These are phyloP conservation scores for Eucalyptus marginata DNA, from an alignment of 345 rosid genomes.

Conservation along the genomic window DNA sequence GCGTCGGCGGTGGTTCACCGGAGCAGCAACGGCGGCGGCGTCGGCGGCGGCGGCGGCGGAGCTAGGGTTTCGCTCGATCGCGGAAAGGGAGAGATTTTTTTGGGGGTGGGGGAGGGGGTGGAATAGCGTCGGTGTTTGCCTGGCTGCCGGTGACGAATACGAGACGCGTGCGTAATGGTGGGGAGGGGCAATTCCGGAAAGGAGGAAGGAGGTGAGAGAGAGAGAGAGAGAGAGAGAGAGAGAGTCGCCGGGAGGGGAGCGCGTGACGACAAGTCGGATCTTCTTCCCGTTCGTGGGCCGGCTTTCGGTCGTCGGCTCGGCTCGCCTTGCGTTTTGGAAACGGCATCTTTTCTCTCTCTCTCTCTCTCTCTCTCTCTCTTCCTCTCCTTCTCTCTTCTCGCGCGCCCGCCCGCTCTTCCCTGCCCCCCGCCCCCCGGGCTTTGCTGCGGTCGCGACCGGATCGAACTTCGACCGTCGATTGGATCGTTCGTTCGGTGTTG, in stretches of 20 bases:
- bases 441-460: background rate
- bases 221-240: background rate
- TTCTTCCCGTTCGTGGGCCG: background rate
- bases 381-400: background rate
- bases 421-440: background rate
- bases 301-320: slow-evolving; percentile 3
- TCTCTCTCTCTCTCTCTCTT: background rate
- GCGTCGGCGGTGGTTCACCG: background rate
- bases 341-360: background rate
- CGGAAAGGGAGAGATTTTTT: background rate
- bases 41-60: background rate
- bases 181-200: background rate
- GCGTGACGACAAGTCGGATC: slow-evolving; percentile 2
- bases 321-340: background rate
- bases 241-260: background rate
- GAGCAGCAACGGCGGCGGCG: background rate
- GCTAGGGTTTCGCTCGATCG: background rate
- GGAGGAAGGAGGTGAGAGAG: background rate
- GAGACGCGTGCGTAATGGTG: background rate
- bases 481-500: background rate
- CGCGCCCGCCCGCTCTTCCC: background rate
- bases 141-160: background rate
- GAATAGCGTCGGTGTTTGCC: background rate
- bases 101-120: background rate
- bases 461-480: background rate